Evolutionary conservation across 306 rosid species (phyloP).

Genomic region (Vigna nakashimae): DNA sequence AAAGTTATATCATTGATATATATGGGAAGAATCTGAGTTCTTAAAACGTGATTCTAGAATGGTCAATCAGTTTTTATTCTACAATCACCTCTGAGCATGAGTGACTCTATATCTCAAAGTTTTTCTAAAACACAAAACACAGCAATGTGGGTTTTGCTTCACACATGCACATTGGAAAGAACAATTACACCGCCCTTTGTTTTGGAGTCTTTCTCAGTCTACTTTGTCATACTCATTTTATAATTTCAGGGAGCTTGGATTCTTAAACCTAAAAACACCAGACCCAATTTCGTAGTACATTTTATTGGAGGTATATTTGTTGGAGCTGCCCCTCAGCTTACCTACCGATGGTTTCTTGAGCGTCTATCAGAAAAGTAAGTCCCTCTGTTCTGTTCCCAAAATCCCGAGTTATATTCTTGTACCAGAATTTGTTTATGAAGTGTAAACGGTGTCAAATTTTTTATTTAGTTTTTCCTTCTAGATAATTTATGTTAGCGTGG

Average conservation of each 20-base stretch:
- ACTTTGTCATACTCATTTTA: conserved; percentile 27
- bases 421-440: conserved; percentile 2
- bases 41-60: neutral
- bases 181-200: conserved; percentile 24
- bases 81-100: neutral
- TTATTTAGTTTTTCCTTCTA: too few relatives aligned
- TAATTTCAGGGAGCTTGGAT: conserved; percentile 92
- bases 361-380: conserved; percentile 85
- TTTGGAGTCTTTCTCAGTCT: conserved; percentile 21
- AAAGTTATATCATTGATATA: neutral
- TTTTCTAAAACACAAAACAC: neutral
- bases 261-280: conserved; percentile 73
- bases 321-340: conserved; percentile 98
- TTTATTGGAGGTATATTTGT: conserved; percentile 97
- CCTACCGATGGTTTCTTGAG: conserved; percentile 94
- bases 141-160: conserved; percentile 28
- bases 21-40: neutral
- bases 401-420: conserved; percentile 12
- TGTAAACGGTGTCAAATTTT: neutral
- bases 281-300: conserved; percentile 82
- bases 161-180: conserved; percentile 16
- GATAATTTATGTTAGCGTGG: conserved; percentile 2
- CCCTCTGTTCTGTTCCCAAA: neutral
- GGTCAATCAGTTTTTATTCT: neutral
- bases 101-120: neutral